Conservation (phyloP, 208 protist genomes). For the Acanthamoeba castellanii region DNA sequence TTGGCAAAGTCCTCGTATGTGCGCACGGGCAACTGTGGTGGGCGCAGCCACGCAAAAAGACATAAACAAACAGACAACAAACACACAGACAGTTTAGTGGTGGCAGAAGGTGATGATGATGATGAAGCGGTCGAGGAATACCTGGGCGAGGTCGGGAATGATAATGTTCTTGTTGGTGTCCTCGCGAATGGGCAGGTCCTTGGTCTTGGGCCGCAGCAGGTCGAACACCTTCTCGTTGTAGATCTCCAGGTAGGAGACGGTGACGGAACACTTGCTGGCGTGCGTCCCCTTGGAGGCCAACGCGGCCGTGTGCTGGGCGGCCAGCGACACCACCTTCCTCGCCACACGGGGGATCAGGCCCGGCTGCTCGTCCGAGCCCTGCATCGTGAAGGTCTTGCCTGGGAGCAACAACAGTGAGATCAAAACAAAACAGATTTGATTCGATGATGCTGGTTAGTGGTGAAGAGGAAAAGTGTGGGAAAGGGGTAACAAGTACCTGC, state of each 20-base stretch:
- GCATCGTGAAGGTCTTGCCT: slow-evolving; percentile 76
- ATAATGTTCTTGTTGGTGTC: slow-evolving; percentile 76
- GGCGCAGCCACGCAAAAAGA: background rate
- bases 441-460: no score
- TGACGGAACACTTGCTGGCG: slow-evolving; percentile 84
- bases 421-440: no score
- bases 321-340: slow-evolving; percentile 60
- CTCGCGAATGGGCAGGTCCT: slow-evolving; percentile 68
- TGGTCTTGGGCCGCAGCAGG: slow-evolving; percentile 82
- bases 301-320: background rate
- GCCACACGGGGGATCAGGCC: slow-evolving; percentile 76
- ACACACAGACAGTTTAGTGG: slow-evolving; percentile 20
- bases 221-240: slow-evolving; percentile 93
- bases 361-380: slow-evolving; percentile 36
- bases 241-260: slow-evolving; percentile 91
- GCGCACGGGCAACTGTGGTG: background rate
- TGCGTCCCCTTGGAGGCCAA: slow-evolving; percentile 82
- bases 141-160: slow-evolving; percentile 50
- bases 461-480: background rate
- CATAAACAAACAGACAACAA: background rate
- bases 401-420: background rate
- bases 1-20: slow-evolving; percentile 20
- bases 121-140: background rate
- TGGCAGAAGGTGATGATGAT: background rate
- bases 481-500: slow-evolving; percentile 85